Evolutionary conservation across 768 basidiomycete species (phyloP).

Genomic region (Holtermannia corniformis): DNA sequence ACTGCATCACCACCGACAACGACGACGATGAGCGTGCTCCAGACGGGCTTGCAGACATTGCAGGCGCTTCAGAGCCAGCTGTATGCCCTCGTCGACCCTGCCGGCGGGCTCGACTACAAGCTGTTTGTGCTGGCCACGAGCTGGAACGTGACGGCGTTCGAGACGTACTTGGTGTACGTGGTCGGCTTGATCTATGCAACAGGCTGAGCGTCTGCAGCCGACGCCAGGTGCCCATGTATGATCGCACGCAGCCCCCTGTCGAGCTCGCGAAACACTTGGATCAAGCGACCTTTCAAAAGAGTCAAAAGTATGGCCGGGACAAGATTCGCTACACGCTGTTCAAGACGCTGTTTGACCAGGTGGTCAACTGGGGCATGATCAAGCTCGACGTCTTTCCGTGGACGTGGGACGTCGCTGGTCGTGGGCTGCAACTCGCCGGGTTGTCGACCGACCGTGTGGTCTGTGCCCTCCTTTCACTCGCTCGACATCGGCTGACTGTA

Average conservation of each 20-base stretch:
- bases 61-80: background rate
- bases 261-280: slow-evolving; percentile 62
- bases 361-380: slow-evolving; percentile 59
- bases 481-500: slow-evolving; percentile 1
- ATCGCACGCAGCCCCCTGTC: slow-evolving; percentile 60
- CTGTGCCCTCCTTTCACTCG: slow-evolving; percentile 18
- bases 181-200: background rate
- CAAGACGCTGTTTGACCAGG: slow-evolving; percentile 64
- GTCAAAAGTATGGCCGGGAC: slow-evolving; percentile 82
- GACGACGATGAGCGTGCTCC: background rate
- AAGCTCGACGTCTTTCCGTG: slow-evolving; percentile 71
- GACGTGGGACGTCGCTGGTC: slow-evolving; percentile 64
- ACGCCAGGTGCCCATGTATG: slow-evolving; percentile 79
- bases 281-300: slow-evolving; percentile 67
- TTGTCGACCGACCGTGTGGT: slow-evolving; percentile 69
- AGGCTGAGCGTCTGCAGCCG: slow-evolving; percentile 40
- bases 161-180: slow-evolving; percentile 3
- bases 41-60: background rate
- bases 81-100: background rate
- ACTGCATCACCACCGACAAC: too few species aligned
- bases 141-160: slow-evolving; percentile 12
- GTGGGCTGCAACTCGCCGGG: slow-evolving; percentile 48
- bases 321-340: slow-evolving; percentile 75
- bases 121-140: slow-evolving; percentile 10
- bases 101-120: slow-evolving; percentile 7